Conservation (phyloP, 2,329 filamentous ascomycete species). For the Fusarium redolens region DNA sequence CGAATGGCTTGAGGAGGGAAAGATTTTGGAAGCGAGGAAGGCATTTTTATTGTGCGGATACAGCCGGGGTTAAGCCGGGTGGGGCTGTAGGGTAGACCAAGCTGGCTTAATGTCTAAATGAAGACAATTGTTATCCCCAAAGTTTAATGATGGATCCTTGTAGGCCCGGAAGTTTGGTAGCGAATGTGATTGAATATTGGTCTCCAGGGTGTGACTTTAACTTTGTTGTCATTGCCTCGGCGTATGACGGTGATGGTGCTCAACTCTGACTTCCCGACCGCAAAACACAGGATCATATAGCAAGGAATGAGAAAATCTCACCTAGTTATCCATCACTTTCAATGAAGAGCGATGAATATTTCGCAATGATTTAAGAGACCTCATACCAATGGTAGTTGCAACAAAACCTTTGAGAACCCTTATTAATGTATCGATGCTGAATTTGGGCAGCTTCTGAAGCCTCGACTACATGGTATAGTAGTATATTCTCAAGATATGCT, state of each 20-base stretch:
- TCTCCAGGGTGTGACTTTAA: not conserved
- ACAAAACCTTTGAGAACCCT: too few species aligned
- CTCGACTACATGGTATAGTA: too few species aligned
- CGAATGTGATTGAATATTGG: not conserved
- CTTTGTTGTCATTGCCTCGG: not conserved
- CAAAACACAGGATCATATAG: not conserved
- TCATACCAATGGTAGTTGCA: accelerated
- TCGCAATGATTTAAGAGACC: accelerated
- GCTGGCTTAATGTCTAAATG: not conserved
- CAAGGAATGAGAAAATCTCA: accelerated
- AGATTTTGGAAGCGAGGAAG: slow-evolving; percentile 56
- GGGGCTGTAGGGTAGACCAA: slow-evolving; percentile 16
- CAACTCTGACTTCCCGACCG: not conserved
- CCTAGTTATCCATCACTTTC: accelerated
- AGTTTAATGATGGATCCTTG: not conserved
- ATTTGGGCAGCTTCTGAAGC: too few species aligned
- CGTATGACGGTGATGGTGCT: too few species aligned
- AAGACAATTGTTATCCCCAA: not conserved
- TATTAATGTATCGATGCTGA: not conserved
- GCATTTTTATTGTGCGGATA: slow-evolving; percentile 26
- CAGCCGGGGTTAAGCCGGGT: slow-evolving; percentile 22
- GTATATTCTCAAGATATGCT: not conserved
- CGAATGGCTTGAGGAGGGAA: slow-evolving; percentile 60
- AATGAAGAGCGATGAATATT: not conserved
- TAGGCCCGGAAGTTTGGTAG: not conserved